Base-by-base conservation (phyloP, 108 stramenopile genomes). In the Chaetoceros tenuissimus region DNA sequence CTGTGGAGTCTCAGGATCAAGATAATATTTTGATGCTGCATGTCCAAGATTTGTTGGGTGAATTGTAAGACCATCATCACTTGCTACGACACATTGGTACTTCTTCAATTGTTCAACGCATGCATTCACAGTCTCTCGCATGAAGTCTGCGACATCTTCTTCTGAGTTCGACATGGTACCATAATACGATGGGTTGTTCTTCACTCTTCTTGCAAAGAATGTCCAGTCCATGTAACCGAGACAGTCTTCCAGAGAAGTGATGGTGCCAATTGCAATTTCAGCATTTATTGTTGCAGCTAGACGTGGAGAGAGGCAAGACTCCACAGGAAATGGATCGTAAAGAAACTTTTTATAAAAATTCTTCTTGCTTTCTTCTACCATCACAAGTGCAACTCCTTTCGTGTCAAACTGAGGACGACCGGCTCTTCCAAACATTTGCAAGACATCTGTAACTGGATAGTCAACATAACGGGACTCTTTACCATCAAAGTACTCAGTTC, bases 381-480 rank as follows among this genome's bases (percentile, higher is more conserved):
- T 83, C 10, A 99, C 92, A 22, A 93, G 82, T 19, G 99, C 99
- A 29, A 85, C 84, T 46, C 89, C 97, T 61, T 67, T 57, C 19
- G 78, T 80, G 64, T 98, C 97, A 66, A 97, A 99, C 46, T 97
- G 97, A 23, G 99, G 99, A 21, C 99, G 74, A 2, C 96, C 96
- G 3, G 98, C 98, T 20, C 98, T 67, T 1, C 99, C 99, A 68
- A 98, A 97, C 99, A 99, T 99, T 74, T 99, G 99, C 26, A 99
- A 70, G 3, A 98, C 88, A 63, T 99, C 99, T 1, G 99, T 99
- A 55, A 99, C 84, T 28, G 97, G 97, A 62, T 98, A 98, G 64
- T 98, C 97, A 16, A 97, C 94, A 75, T 99, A 99, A 25, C 95
- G 67, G 2, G 73, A 71, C 1, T 64, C 43, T 68, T 97, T 96